Evolutionary conservation across 306 rosid species (phyloP).

Genomic region (Carpinus viminea): DNA sequence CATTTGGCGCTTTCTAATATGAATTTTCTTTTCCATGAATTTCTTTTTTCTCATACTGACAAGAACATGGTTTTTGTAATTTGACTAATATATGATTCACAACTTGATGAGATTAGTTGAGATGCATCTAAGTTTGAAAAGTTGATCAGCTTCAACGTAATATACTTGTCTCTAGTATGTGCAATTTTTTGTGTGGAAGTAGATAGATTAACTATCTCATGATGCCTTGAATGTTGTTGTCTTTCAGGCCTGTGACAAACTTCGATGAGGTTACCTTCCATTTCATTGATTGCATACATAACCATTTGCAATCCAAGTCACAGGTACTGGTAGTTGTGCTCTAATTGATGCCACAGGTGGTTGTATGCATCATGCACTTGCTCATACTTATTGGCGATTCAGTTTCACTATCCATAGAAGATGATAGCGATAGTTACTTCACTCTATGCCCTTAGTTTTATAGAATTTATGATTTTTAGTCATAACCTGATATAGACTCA

Average conservation of each 20-base stretch:
- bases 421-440: not conserved
- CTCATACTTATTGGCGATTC: not conserved
- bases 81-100: not conserved
- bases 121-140: not conserved
- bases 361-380: not conserved
- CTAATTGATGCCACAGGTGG: not conserved
- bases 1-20: not conserved
- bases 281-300: conserved; percentile 89
- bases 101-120: not conserved
- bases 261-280: conserved; percentile 85
- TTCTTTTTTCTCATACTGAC: not conserved
- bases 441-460: not conserved
- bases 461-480: not conserved
- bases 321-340: conserved; percentile 44
- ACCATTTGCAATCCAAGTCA: conserved; percentile 56
- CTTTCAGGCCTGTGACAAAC: conserved; percentile 73
- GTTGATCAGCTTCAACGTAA: conserved; percentile 9
- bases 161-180: not conserved
- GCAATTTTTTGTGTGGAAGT: not conserved
- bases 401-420: not conserved
- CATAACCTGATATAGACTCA: not conserved
- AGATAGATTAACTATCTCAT: conserved; percentile 6
- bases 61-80: not conserved
- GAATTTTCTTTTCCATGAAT: not conserved
- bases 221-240: conserved; percentile 27